phyloP scores from a whole-genome alignment of 305 asterid species.

The Fraxinus platypoda region DNA sequence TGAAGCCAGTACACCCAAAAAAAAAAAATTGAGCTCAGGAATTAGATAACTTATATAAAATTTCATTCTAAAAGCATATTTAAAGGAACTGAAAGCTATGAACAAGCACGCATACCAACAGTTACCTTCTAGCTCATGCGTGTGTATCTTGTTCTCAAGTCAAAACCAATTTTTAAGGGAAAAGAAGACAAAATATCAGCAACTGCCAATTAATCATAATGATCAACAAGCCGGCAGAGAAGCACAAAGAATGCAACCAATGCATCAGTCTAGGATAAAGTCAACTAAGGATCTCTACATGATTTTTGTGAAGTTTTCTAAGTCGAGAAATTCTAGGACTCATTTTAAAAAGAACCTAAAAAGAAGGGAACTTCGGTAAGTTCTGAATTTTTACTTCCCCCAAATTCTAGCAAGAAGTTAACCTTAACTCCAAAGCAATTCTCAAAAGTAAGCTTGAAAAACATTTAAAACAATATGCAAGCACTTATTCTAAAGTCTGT shows the following conservation, averaged over 20 bases:
- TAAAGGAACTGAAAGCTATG: not conserved
- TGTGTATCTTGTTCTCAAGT: not conserved
- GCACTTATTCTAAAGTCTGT: not conserved
- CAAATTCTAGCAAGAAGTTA: not conserved
- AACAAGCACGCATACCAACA: not conserved
- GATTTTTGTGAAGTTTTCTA: not conserved
- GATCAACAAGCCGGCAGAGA: not conserved
- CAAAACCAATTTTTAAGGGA: not conserved
- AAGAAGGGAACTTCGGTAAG: not conserved
- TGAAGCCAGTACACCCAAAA: constrained; percentile 22
- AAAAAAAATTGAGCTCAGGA: constrained; percentile 23
- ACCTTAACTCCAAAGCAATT: not conserved
- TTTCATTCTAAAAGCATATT: not conserved
- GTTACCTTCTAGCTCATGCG: not conserved
- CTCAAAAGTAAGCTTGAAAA: not conserved
- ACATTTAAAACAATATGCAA: not conserved
- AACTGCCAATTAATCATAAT: not conserved
- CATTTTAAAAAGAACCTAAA: not conserved
- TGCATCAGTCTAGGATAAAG: not conserved
- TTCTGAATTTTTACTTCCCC: not conserved
- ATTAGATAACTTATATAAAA: constrained; percentile 13
- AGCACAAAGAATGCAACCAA: not conserved
- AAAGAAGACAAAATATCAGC: not conserved
- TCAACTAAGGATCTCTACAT: not conserved
- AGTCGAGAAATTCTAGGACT: not conserved